Evolutionary conservation across 106 monocot species (phyloP), one percentile per base, ranked within the genome.

Genomic region (Phalaenopsis aphrodite): DNA sequence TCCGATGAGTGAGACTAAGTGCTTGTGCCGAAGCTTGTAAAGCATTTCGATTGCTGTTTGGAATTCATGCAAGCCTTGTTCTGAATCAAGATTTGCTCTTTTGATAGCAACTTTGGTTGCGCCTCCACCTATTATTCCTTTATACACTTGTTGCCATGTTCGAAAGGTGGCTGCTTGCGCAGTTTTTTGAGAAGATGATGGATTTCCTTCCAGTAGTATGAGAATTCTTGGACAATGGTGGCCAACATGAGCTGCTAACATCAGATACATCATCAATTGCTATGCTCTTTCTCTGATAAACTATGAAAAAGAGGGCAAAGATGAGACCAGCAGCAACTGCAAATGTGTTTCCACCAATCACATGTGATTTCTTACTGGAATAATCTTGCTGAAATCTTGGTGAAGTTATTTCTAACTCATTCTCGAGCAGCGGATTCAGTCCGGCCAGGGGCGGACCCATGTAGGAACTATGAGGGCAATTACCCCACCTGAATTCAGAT

Each of bases 21-120:
- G 93, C 79, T 80, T 80, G 87, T 94, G 93, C 5, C 93, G 82
- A 30, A 92, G 92, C 89, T 92, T 95, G 21, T 92, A 95, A 9
- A 95, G 92, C 95, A 95, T 90, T 86, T 95, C 90, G 1, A 95
- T 92, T 84, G 92, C 95, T 3, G 81, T 81, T 41, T 81, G 81
- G 41, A 95, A 95, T 87, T 95, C 95, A 55, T 90, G 41, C 12
- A 89, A 81, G 4, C 95, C 95, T 64, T 95, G 95, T 87, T 95
- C 87, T 1, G 95, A 90, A 24, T 71, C 78, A 0, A 88, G 90
- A 77, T 95, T 92, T 19, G 87, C 88, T 19, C 95, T 85, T 68
- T 95, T 95, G 79, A 95, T 87, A 0, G 95, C 95, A 7, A 95
- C 89, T 67, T 86, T 84, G 5, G 75, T 78, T 10, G 78, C 61